A percentile compares a stretch with the other conserved stretches of the same genome.
Conservation (phyloP, 192 early-diverging fungal genomes). For the Backusella sp. region DNA sequence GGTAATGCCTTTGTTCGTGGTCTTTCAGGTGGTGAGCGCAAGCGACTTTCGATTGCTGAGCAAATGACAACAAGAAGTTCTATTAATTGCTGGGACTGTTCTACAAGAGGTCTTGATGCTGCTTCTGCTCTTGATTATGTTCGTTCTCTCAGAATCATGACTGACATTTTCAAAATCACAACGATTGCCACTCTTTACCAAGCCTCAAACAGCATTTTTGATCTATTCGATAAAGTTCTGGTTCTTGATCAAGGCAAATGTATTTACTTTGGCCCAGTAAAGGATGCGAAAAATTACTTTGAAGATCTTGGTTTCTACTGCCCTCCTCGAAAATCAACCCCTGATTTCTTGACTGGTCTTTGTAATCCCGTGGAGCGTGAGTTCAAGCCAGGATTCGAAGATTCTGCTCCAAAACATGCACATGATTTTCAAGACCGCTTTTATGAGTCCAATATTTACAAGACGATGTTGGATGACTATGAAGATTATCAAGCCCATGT, state of each 20-base stretch:
- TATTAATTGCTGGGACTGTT: conserved; percentile 60
- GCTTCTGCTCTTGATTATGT: conserved; percentile 81
- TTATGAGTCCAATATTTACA: conserved; percentile 41
- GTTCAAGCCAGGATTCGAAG: conserved; percentile 51
- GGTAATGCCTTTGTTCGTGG: conserved; percentile 76
- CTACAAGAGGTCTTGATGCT: conserved; percentile 75
- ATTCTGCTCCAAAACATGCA: conserved; percentile 50
- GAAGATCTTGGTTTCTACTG: conserved; percentile 59
- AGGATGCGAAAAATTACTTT: conserved; percentile 61
- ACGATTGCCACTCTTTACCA: conserved; percentile 60
- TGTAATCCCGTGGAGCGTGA: conserved; percentile 60
- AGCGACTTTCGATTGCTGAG: conserved; percentile 77
- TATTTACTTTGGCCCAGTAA: conserved; percentile 67
- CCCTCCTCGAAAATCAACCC: conserved; percentile 65
- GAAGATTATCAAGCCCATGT: conserved; percentile 42
- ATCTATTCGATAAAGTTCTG: conserved; percentile 69
- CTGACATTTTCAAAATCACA: conserved; percentile 64
- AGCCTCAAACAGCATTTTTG: conserved; percentile 76
- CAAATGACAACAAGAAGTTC: conserved; percentile 63
- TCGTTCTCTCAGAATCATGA: conserved; percentile 68
- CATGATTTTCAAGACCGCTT: conserved; percentile 65
- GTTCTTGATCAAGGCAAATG: conserved; percentile 66
- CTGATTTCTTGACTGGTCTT: conserved; percentile 73
- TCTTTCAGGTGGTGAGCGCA: conserved; percentile 76
- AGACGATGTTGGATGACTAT: conserved; percentile 37